Conservation (phyloP, 768 basidiomycete genomes). For the Lentinula sp. region DNA sequence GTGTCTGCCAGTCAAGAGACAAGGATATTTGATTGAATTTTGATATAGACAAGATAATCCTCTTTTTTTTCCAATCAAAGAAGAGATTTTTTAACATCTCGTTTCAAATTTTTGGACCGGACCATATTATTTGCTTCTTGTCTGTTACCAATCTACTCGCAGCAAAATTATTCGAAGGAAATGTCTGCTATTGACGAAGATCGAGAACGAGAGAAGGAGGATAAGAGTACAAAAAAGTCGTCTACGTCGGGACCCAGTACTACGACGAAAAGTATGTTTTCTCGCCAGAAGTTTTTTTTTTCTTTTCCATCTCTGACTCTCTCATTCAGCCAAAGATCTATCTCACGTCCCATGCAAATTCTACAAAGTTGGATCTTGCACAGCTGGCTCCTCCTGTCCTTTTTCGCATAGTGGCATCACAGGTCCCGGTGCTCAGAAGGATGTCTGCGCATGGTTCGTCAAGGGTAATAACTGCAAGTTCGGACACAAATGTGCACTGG, state of each 20-base stretch:
- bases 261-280: not conserved
- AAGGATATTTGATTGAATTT: not conserved
- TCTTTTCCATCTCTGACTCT: not conserved
- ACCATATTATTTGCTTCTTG: not conserved
- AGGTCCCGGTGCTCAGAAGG: constrained; percentile 76
- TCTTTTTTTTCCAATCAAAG: not conserved
- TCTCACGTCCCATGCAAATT: constrained; percentile 98
- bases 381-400: constrained; percentile 90
- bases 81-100: not conserved
- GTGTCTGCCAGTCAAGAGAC: not conserved
- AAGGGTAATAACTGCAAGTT: constrained; percentile 86
- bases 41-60: not conserved
- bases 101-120: not conserved
- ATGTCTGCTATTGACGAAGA: constrained; percentile 1
- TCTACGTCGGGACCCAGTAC: not conserved
- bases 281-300: not conserved
- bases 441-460: constrained; percentile 83
- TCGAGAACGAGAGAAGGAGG: not conserved
- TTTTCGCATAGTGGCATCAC: constrained; percentile 71
- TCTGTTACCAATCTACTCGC: not conserved
- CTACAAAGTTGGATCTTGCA: constrained; percentile 91
- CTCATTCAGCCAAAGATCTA: constrained; percentile 68
- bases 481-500: constrained; percentile 81
- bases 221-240: not conserved
- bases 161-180: not conserved